Base-by-base conservation (phyloP, 2,329 filamentous ascomycete species). In the Diaporthe sp. region DNA sequence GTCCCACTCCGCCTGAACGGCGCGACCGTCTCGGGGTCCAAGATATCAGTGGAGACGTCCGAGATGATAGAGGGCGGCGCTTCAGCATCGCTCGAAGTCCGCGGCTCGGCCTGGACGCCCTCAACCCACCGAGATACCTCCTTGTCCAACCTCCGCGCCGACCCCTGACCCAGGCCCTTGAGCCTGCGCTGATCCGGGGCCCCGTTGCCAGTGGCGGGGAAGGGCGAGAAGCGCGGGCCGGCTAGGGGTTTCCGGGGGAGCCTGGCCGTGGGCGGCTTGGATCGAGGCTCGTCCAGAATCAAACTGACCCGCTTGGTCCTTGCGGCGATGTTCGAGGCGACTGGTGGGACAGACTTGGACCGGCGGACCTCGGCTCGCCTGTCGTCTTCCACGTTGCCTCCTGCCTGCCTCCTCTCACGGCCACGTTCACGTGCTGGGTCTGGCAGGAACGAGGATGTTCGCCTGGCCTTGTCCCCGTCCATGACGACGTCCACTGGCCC, bases 81-180 rank as follows among this genome's bases (percentile, higher is more conserved):
- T 4, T 30, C 52, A 9, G 19, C 28, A 9, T 54, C 64, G 47
- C 47, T 68, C 47, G 64, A 54, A 19, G 6, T 28, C 47, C 64
- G 38, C 7, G 64, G 64, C 45, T 67, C 61, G n/a, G 64, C 45
- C 47, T 68, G 64, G 5, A 74, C 33, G 12, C 40, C 57, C 25
- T 74, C 38, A 1, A 45, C 55, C 72, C 72, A 74, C 3, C 17
- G 45, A 10, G 55, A 3, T 2, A 74, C 61, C 30, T 70, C 69
- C 47, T 64, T 52, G 54, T 74, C 25, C 10, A 71, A 13, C 25
- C 72, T 52, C 28, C 67, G 42, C 28, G 28, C 17, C n/a, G 72
- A 74, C 0, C 72, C 72, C 35, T 74, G 72, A 35, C 72, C 72
- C 28, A 74, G 52, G 10, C 72, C 72, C 47, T 74, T 74, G 47